These are phyloP conservation scores for Diplodia seriata DNA, from an alignment of 2,329 filamentous ascomycete species.

Conservation along the genomic window DNA sequence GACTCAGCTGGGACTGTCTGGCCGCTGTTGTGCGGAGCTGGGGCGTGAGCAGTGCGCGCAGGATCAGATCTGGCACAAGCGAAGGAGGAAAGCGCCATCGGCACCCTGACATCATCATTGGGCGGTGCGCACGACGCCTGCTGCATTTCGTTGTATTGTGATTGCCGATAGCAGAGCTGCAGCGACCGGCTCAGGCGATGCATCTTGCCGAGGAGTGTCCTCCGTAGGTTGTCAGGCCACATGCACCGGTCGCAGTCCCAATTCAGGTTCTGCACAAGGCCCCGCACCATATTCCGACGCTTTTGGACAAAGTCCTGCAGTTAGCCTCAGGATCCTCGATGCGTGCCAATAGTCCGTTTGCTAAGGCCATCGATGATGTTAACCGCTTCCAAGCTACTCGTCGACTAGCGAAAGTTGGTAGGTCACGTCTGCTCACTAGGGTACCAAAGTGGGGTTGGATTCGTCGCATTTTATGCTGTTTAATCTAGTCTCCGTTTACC, in stretches of 20 bases:
- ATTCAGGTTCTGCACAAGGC: background rate
- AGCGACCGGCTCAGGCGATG: background rate
- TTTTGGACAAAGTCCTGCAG: background rate
- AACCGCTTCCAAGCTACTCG: slow-evolving; percentile 10
- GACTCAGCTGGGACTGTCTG: background rate
- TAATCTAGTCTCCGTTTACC: too few species aligned
- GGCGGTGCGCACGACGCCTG: slow-evolving; percentile 5
- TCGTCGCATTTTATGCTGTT: too few species aligned
- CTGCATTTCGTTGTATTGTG: background rate
- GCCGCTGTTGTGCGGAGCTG: background rate
- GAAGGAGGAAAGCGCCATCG: background rate
- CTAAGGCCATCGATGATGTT: slow-evolving; percentile 4
- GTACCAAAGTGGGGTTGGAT: too few species aligned
- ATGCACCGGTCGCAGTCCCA: background rate
- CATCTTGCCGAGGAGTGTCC: slow-evolving; percentile 5
- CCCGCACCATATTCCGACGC: background rate
- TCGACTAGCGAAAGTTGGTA: slow-evolving; percentile 19
- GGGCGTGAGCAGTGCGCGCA: background rate
- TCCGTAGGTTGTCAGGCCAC: slow-evolving; percentile 21
- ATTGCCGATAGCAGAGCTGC: background rate
- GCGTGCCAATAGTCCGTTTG: slow-evolving; percentile 17
- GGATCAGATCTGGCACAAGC: slow-evolving; percentile 1
- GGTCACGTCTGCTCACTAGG: slow-evolving; percentile 3
- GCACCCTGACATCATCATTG: slow-evolving; percentile 12
- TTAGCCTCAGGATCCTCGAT: slow-evolving; percentile 8